Percentiles rank a stretch among this genome's conserved stretches.
Conservation (phyloP, 768 basidiomycete species). For the Mycena olivaceomarginata region DNA sequence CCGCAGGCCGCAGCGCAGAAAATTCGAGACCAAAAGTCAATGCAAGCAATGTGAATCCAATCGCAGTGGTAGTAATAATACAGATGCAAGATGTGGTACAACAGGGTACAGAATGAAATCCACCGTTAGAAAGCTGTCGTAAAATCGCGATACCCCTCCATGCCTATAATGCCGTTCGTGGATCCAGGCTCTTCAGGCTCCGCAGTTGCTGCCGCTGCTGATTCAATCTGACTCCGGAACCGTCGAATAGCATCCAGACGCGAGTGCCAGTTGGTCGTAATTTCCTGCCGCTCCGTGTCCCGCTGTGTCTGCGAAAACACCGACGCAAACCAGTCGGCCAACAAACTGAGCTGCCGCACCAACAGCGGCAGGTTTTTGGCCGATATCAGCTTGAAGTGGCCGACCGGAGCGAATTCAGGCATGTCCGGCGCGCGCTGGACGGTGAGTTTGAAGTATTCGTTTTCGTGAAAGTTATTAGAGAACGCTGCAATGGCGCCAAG, state of each 20-base stretch:
- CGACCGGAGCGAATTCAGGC: slow-evolving; percentile 95
- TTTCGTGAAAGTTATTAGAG: slow-evolving; percentile 89
- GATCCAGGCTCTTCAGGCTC: slow-evolving; percentile 42
- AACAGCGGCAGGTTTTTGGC: slow-evolving; percentile 91
- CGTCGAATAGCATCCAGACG: slow-evolving; percentile 88
- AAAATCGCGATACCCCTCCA: slow-evolving; percentile 75
- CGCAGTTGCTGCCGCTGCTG: slow-evolving; percentile 51
- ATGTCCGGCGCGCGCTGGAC: slow-evolving; percentile 93
- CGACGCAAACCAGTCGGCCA: slow-evolving; percentile 93
- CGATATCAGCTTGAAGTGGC: slow-evolving; percentile 95
- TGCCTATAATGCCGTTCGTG: slow-evolving; percentile 67
- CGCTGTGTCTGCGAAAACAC: slow-evolving; percentile 85
- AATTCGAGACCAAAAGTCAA: not conserved
- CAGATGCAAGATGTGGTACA: slow-evolving; percentile 46
- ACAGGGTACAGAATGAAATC: slow-evolving; percentile 34
- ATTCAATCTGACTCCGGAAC: slow-evolving; percentile 66
- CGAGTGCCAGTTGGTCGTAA: slow-evolving; percentile 92
- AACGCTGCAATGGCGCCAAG: slow-evolving; percentile 89
- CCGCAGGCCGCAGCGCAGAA: not conserved
- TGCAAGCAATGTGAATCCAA: slow-evolving; percentile 16
- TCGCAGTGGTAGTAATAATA: slow-evolving; percentile 37
- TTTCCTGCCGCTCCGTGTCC: slow-evolving; percentile 84
- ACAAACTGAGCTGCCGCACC: slow-evolving; percentile 90
- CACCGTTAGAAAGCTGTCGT: slow-evolving; percentile 67
- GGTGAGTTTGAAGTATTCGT: slow-evolving; percentile 97